Conservation (phyloP, 345 rosid species). For the Gossypium arboreum region DNA sequence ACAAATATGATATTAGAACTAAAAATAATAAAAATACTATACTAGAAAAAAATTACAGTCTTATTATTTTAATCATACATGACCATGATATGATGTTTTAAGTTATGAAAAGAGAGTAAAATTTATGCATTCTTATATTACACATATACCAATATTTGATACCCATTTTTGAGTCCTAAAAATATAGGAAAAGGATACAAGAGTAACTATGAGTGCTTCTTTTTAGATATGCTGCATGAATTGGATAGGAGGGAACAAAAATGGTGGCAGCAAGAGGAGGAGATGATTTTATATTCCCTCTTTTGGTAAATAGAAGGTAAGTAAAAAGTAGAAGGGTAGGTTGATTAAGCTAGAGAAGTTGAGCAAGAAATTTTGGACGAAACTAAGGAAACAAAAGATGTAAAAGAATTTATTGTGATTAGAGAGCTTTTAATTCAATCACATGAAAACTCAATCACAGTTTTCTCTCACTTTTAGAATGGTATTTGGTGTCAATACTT, state of each 20-base stretch:
- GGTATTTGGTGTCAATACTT: too few species aligned
- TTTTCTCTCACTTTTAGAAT: neutral
- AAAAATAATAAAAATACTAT: too few species aligned
- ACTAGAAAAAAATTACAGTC: too few species aligned
- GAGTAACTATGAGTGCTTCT: neutral
- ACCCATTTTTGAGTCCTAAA: neutral
- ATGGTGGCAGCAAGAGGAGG: neutral
- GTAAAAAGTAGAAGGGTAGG: neutral
- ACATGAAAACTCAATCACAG: neutral
- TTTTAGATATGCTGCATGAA: neutral
- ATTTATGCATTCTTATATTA: too few species aligned
- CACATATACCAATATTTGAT: too few species aligned
- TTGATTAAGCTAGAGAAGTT: neutral
- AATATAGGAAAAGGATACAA: neutral
- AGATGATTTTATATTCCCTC: neutral
- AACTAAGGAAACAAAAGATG: neutral
- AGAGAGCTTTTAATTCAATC: neutral
- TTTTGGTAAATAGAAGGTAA: neutral
- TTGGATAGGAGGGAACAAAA: slow-evolving; percentile 2
- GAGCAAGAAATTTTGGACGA: neutral
- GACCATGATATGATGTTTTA: too few species aligned
- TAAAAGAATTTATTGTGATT: neutral
- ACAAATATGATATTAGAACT: too few species aligned
- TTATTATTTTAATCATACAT: too few species aligned
- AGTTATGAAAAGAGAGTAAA: too few species aligned